Evolutionary conservation across 1,139 yeast genomes (phyloP), one percentile per base, ranked within the genome.

Genomic region (Blastobotrys arbuscula): DNA sequence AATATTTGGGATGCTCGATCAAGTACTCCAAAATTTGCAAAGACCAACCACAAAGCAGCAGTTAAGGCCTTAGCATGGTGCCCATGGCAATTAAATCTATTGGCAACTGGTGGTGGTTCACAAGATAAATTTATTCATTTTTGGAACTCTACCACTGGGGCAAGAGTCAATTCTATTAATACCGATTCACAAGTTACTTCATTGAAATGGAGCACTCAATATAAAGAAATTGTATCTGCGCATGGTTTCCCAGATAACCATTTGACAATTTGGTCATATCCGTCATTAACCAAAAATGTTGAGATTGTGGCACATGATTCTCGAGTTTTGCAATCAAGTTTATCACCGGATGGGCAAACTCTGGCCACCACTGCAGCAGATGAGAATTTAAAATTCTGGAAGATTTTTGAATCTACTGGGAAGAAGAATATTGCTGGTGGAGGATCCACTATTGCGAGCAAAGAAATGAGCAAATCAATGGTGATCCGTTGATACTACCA

Each of bases 41-140:
- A 89, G 63, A 78, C 84, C 20, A 79, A 80, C 52, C 98, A 92
- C 67, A 82, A 78, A 39, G 97, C 97, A 0, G 98, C 98, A 0
- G 96, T 92, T 15, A 94, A 94, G 67, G 97, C 98, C 1, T 69
- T 94, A 49, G 82, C 94, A 15, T 94, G 97, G 96, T 87, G 96
- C 63, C 98, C 97, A 0, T 84, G 84, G 67, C 94, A 88, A 58
- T 71, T 74, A 31, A 84, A 86, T 55, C 68, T 92, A 48, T 73
- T 94, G 48, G 97, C 97, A 9, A 85, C 97, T 2, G 99, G 98
- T 9, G 98, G 98, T 46, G 98, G 98, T 19, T 83, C 95, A 12
- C 79, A 87, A 30, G 97, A 94, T 68, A 84, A 82, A 63, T 79
- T 84, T 47, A 87, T 94, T 52, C 90, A 92, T 67, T 89, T 94